A percentile compares a stretch with the other conserved stretches of the same genome.
Conservation (phyloP, 768 basidiomycete species). For the Fistulinella prunicolor region DNA sequence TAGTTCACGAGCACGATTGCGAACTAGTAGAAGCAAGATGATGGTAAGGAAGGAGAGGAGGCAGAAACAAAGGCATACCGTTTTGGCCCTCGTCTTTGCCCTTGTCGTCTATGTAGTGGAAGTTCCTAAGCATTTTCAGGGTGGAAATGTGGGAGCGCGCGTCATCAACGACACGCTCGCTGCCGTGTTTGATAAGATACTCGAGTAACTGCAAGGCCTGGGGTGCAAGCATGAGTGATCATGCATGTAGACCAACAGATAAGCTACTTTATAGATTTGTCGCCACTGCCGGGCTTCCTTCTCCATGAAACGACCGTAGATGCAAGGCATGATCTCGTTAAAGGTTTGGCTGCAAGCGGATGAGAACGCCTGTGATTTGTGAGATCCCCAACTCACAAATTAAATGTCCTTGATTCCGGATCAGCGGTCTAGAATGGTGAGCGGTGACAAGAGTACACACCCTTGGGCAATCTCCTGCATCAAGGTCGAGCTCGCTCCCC, state of each 20-base stretch:
- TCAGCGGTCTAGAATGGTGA: constrained; percentile 13
- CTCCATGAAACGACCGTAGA: constrained; percentile 94
- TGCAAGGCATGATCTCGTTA: constrained; percentile 98
- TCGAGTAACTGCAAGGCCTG: constrained; percentile 91
- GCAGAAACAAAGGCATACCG: constrained; percentile 48
- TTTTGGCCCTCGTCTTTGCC: constrained; percentile 98
- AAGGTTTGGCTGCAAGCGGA: constrained; percentile 75
- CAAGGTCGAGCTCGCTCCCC: constrained; percentile 96
- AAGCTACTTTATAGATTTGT: constrained; percentile 92
- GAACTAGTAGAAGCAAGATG: constrained; percentile 54
- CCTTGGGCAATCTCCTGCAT: constrained; percentile 99
- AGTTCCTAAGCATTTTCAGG: constrained; percentile 95
- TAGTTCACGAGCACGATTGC: constrained; percentile 90
- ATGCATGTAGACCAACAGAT: background rate
- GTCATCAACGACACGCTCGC: constrained; percentile 97
- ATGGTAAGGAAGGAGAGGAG: background rate
- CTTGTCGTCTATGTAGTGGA: constrained; percentile 98
- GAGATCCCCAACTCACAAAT: constrained; percentile 63
- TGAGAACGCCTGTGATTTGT: constrained; percentile 5
- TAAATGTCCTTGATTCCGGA: constrained; percentile 75
- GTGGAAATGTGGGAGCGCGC: constrained; percentile 92
- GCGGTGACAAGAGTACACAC: constrained; percentile 43
- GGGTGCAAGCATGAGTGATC: background rate
- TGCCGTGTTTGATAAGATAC: constrained; percentile 95
- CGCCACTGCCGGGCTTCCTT: constrained; percentile 99